These are phyloP conservation scores for Coniosporium apollinis DNA, from an alignment of 495 filamentous ascomycete genomes.

Conservation along the genomic window DNA sequence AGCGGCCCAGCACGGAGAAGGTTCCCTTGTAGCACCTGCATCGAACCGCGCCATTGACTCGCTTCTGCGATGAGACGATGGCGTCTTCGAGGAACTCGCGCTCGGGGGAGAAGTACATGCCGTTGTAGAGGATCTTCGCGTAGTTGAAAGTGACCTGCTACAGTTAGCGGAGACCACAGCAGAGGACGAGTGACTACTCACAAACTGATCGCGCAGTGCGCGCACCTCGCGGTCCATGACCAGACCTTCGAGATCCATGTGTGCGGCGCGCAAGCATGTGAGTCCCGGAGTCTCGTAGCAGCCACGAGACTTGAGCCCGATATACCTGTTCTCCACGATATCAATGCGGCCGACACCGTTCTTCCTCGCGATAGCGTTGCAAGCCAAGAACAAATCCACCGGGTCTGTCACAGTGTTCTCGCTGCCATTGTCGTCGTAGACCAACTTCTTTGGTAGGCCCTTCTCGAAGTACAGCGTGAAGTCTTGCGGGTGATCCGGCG, in stretches of 20 bases:
- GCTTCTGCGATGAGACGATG: slow-evolving; percentile 51
- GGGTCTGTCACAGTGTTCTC: slow-evolving; percentile 51
- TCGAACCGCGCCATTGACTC: slow-evolving; percentile 43
- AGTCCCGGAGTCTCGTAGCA: slow-evolving; percentile 76
- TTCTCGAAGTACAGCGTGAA: slow-evolving; percentile 72
- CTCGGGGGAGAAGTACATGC: slow-evolving; percentile 67
- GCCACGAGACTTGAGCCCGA: slow-evolving; percentile 71
- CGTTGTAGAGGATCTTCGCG: slow-evolving; percentile 64
- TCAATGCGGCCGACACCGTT: slow-evolving; percentile 79
- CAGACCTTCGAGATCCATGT: slow-evolving; percentile 72
- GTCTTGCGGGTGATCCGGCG: slow-evolving; percentile 59
- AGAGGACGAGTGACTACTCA: slow-evolving; percentile 57
- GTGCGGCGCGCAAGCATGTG: slow-evolving; percentile 58
- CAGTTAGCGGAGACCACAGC: not conserved
- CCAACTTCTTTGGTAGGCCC: slow-evolving; percentile 64
- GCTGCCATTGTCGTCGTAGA: slow-evolving; percentile 31
- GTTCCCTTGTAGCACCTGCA: slow-evolving; percentile 62
- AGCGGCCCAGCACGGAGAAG: slow-evolving; percentile 58
- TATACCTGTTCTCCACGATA: slow-evolving; percentile 57
- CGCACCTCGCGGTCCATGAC: slow-evolving; percentile 75
- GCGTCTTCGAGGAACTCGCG: slow-evolving; percentile 62
- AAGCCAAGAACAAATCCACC: slow-evolving; percentile 61
- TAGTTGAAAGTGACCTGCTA: slow-evolving; percentile 55
- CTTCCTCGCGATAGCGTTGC: slow-evolving; percentile 60
- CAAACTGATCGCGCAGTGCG: slow-evolving; percentile 60